phyloP scores from a whole-genome alignment of 176 grass and related monocot genomes.

The Raddia distichophylla region DNA sequence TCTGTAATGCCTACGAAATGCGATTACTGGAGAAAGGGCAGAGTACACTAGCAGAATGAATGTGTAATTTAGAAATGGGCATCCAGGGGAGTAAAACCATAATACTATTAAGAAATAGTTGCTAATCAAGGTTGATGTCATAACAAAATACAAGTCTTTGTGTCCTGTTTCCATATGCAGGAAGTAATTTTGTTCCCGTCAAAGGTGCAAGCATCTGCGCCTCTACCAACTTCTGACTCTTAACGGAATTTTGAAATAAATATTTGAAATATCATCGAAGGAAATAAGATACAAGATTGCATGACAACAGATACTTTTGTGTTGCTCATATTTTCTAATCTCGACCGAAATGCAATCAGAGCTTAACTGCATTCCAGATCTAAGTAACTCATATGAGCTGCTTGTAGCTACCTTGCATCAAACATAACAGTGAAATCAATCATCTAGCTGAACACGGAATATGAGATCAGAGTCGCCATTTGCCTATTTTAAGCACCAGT shows the following conservation, averaged over 20 bases:
- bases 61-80: not conserved
- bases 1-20: slow-evolving; percentile 1
- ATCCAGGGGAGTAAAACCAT: not conserved
- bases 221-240: not conserved
- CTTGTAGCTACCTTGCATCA: not conserved
- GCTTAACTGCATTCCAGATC: not conserved
- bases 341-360: not conserved
- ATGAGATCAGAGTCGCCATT: not conserved
- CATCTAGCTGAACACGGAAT: not conserved
- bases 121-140: not conserved
- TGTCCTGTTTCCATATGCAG: not conserved
- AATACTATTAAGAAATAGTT: not conserved
- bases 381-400: no score
- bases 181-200: not conserved
- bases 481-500: not conserved
- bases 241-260: not conserved
- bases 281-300: not conserved
- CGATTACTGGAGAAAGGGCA: not conserved
- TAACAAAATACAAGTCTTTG: not conserved
- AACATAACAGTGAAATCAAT: not conserved
- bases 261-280: not conserved
- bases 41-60: not conserved
- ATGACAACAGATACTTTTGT: not conserved
- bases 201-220: not conserved
- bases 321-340: not conserved